Evolutionary conservation across 139 green algal genomes (phyloP).

Genomic region (Pycnococcus provasolii): DNA sequence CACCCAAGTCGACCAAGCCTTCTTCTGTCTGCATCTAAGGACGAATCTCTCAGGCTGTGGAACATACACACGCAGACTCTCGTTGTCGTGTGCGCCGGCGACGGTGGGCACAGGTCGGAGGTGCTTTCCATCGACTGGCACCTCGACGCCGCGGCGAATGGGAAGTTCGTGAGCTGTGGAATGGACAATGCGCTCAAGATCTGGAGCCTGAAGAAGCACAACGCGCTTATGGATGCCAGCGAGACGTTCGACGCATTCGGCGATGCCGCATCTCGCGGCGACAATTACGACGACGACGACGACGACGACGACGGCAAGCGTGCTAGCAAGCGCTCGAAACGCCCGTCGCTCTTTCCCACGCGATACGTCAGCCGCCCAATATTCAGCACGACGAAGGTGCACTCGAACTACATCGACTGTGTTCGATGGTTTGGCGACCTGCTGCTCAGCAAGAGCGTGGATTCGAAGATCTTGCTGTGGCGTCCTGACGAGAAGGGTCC

Average conservation of each 20-base stretch:
- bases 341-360: conserved; percentile 12
- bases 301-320: no score
- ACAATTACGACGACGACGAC: not conserved
- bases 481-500: not conserved
- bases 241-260: not conserved
- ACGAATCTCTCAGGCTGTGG: conserved; percentile 41
- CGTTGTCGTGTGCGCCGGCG: conserved; percentile 37
- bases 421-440: conserved; percentile 33
- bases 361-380: not conserved
- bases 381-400: conserved; percentile 24
- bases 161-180: conserved; percentile 28
- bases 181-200: conserved; percentile 39
- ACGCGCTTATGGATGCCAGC: not conserved
- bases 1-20: conserved; percentile 23
- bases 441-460: conserved; percentile 34
- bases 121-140: conserved; percentile 31
- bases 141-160: conserved; percentile 2
- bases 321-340: conserved; percentile 4
- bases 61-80: conserved; percentile 34
- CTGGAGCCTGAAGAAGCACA: conserved; percentile 25
- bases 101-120: conserved; percentile 33
- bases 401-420: conserved; percentile 41
- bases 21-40: conserved; percentile 30
- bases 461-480: conserved; percentile 16
- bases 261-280: no score